phyloP scores from a whole-genome alignment of 768 basidiomycete species.

The Butyriboletus loyo region DNA sequence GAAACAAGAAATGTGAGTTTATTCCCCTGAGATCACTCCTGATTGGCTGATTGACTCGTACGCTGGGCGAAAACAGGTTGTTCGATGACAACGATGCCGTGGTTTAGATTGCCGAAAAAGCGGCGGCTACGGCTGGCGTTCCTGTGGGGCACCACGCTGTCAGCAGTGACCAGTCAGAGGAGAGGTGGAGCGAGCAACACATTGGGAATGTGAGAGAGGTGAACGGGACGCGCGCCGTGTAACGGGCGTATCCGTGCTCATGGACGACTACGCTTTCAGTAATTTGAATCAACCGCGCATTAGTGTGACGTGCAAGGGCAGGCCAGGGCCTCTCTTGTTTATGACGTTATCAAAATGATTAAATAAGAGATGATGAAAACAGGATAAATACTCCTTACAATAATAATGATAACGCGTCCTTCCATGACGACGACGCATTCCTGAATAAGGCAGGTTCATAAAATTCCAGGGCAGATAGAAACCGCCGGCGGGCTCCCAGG shows the following conservation, averaged over 20 bases:
- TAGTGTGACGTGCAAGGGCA: too few species aligned
- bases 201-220: neutral
- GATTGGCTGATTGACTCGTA: neutral
- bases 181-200: neutral
- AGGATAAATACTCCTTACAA: too few species aligned
- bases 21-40: neutral
- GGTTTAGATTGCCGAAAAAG: neutral
- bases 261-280: neutral
- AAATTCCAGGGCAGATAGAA: too few species aligned
- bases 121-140: neutral
- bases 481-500: too few species aligned
- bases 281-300: neutral
- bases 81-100: slow-evolving; percentile 6
- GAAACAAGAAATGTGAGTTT: slow-evolving; percentile 34
- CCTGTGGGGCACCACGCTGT: neutral
- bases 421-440: too few species aligned
- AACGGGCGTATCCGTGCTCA: neutral
- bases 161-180: neutral
- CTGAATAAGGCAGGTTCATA: too few species aligned
- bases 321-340: too few species aligned
- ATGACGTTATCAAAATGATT: too few species aligned
- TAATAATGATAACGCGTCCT: too few species aligned
- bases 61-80: neutral
- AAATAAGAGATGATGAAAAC: too few species aligned
- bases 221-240: neutral